A percentile compares a stretch with the other conserved stretches of the same genome.
These are phyloP conservation scores for Hymenoscyphus albidus DNA, from an alignment of 2,329 filamentous ascomycete genomes.

Conservation along the genomic window DNA sequence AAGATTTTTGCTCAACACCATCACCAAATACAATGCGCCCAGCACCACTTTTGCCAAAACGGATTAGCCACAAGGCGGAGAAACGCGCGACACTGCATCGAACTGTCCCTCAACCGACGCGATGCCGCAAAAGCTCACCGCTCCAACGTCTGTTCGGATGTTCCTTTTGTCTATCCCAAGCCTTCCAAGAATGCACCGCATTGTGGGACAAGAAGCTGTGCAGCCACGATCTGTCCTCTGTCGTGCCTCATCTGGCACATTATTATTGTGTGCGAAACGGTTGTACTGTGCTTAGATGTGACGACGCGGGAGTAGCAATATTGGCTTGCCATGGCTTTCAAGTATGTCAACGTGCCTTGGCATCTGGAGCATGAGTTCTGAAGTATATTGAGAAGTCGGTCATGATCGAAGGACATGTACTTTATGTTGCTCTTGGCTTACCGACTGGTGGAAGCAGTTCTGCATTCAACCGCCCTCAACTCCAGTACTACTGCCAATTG, in stretches of 20 bases:
- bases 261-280: background rate
- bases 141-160: background rate
- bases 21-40: background rate
- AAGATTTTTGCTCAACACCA: background rate
- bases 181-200: background rate
- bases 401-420: background rate
- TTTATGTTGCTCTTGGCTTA: background rate
- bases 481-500: background rate
- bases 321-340: background rate
- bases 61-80: background rate
- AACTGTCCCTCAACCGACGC: background rate
- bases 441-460: background rate
- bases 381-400: background rate
- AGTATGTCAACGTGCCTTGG: background rate
- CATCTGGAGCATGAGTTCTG: background rate
- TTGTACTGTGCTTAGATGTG: background rate
- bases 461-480: no score
- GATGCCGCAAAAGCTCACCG: background rate
- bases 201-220: background rate
- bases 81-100: background rate
- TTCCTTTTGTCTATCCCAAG: background rate
- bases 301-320: background rate
- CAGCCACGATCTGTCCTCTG: background rate
- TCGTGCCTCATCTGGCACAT: background rate
- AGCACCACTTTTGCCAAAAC: background rate